Conservation (phyloP, 768 basidiomycete species). For the Amanita exitialis region DNA sequence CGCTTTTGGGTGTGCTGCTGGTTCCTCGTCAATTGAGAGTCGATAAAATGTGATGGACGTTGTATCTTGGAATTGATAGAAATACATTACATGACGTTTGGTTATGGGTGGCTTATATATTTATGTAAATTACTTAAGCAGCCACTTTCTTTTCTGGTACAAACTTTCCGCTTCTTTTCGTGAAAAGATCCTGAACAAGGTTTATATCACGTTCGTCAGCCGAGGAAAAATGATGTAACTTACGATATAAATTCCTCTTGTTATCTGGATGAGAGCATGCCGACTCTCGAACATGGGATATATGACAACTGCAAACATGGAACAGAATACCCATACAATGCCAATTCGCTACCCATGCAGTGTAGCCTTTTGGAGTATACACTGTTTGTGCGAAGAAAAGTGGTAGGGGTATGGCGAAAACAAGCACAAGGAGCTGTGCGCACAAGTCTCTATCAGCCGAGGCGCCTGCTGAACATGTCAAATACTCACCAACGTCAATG, state of each 20-base stretch:
- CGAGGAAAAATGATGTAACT: background rate
- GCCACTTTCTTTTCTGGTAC: background rate
- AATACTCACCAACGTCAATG: conserved; percentile 46
- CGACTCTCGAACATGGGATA: conserved; percentile 86
- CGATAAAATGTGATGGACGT: no score
- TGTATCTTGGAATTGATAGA: background rate
- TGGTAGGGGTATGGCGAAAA: conserved; percentile 75
- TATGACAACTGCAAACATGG: conserved; percentile 64
- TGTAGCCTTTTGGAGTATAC: conserved; percentile 52
- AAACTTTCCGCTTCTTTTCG: conserved; percentile 22
- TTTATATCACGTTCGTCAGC: background rate
- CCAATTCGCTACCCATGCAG: conserved; percentile 77
- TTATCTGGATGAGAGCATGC: conserved; percentile 48
- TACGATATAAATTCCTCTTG: conserved; percentile 56
- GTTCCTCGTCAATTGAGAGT: no score
- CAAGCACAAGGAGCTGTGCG: conserved; percentile 44
- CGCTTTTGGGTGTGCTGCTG: no score
- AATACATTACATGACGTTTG: background rate
- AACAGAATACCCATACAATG: conserved; percentile 78
- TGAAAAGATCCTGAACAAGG: conserved; percentile 21
- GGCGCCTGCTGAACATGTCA: no score
- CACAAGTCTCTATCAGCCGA: background rate
- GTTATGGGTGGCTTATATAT: no score
- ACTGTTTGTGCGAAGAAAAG: conserved; percentile 77
- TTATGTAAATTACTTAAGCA: background rate